Evolutionary conservation across 176 grass and related monocot species (phyloP), one percentile per base, ranked within the genome.

Genomic region (Dendrocalamus sinicus): DNA sequence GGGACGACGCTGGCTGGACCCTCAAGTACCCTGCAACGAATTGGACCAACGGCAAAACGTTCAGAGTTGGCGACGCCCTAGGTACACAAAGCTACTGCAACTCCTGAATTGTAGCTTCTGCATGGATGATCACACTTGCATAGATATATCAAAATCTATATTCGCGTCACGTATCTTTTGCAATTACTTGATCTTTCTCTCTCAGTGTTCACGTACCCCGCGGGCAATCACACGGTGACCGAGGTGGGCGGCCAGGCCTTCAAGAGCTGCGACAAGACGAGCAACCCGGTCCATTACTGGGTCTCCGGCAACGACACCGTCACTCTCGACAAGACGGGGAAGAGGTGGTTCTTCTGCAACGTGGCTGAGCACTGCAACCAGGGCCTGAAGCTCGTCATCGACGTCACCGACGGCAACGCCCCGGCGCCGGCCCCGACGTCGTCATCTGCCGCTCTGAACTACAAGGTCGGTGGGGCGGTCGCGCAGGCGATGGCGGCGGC

Each of bases 271-370:
- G 6, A 83, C 66, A 22, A 12, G 12, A 67, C 41, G 9, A 57
- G 74, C 30, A 83, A 83, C 73, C 0, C 5, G 16, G 11, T 88
- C 45, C 5, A 47, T 10, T 45, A 39, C 20, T 84, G 74, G 80
- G 19, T 0, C 35, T 35, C 80, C 45, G 73, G 74, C 80, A 16
- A 62, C 11, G 86, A 88, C 86, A 44, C 46, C 54, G 45, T 88
- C 3, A 1, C 0, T 8, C 86, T 88, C 16, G 66, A 64, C 41
- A 78, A 54, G 35, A 11, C 73, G 16, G 66, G 45, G 5, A 53
- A 11, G 66, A 68, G 80, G n/a, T 84, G 86, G 86, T 88, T 88
- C 74, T 62, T 83, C 55, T 83, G 66, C 73, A 8, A 37, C 73
- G 0, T 78, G 0, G 66, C 4, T 16, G 16, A 54, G 66, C 80